Evolutionary conservation across 768 basidiomycete genomes (phyloP).

Genomic region (Lentinus brumalis): DNA sequence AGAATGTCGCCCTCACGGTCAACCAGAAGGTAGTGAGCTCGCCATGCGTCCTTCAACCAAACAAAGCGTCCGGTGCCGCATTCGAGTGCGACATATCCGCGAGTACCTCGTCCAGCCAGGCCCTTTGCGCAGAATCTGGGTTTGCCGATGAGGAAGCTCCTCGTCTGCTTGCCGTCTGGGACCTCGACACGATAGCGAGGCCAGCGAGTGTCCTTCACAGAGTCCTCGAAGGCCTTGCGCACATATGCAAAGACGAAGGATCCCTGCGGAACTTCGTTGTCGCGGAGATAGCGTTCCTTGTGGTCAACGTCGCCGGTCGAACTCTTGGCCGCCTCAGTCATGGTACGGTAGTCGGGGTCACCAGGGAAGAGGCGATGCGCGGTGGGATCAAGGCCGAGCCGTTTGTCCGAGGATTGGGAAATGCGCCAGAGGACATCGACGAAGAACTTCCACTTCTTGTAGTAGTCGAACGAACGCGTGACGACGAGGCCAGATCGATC

Average conservation of each 20-base stretch:
- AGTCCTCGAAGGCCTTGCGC: neutral
- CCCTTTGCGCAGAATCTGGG: neutral
- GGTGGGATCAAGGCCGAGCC: conserved; percentile 4
- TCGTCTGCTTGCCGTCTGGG: neutral
- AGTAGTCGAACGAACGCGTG: conserved; percentile 10
- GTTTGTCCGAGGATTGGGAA: neutral
- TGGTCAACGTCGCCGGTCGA: neutral
- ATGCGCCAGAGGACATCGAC: conserved; percentile 9
- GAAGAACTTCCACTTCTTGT: neutral
- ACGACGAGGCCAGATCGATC: conserved; percentile 9
- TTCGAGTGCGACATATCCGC: conserved; percentile 18
- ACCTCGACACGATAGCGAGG: conserved; percentile 9
- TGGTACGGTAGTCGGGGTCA: neutral
- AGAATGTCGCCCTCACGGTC: neutral
- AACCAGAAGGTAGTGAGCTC: neutral
- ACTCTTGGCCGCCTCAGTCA: neutral
- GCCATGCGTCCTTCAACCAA: conserved; percentile 15
- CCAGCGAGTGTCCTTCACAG: neutral
- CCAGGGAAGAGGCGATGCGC: neutral
- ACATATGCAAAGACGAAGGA: neutral
- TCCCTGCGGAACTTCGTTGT: neutral
- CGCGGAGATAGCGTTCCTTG: neutral
- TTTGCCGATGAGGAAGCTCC: conserved; percentile 11
- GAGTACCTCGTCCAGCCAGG: conserved; percentile 11
- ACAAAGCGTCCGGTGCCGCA: neutral